Conservation (phyloP, 371 early-diverging fungal genomes). For the Rhizomucor pusillus region DNA sequence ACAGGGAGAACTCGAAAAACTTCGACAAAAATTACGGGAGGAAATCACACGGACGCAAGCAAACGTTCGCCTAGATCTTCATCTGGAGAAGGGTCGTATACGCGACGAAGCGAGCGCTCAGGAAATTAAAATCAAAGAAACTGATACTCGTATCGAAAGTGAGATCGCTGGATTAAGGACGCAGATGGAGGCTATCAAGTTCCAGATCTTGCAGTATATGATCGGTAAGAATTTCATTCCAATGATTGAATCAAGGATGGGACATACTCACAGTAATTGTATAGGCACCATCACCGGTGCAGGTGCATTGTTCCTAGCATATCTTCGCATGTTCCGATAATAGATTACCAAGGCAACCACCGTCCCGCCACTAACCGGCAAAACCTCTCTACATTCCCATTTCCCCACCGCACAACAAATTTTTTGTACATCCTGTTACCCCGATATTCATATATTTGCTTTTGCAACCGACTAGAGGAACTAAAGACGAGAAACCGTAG, state of each 20-base stretch:
- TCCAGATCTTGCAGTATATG: conserved; percentile 82
- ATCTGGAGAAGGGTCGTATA: conserved; percentile 86
- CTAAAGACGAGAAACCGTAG: too few species aligned
- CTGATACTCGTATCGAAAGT: conserved; percentile 85
- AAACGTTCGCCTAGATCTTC: conserved; percentile 84
- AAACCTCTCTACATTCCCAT: too few species aligned
- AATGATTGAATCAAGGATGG: neutral
- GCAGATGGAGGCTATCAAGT: conserved; percentile 91
- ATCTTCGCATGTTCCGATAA: conserved; percentile 63
- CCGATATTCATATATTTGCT: too few species aligned
- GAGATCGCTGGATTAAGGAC: conserved; percentile 84
- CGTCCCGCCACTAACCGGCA: too few species aligned
- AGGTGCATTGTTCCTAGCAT: conserved; percentile 73
- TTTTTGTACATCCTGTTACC: too few species aligned
- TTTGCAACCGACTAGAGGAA: too few species aligned
- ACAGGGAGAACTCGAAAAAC: conserved; percentile 73
- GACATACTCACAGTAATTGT: neutral
- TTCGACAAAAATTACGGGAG: conserved; percentile 77
- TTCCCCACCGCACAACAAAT: too few species aligned
- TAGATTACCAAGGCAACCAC: neutral
- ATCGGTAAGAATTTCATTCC: conserved; percentile 33
- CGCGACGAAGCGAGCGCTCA: conserved; percentile 83
- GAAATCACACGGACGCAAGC: conserved; percentile 86
- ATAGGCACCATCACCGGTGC: conserved; percentile 80
- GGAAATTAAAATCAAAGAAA: conserved; percentile 84